These are phyloP conservation scores for Leptodermis oblonga DNA, from an alignment of 257 asterid genomes.

Conservation along the genomic window DNA sequence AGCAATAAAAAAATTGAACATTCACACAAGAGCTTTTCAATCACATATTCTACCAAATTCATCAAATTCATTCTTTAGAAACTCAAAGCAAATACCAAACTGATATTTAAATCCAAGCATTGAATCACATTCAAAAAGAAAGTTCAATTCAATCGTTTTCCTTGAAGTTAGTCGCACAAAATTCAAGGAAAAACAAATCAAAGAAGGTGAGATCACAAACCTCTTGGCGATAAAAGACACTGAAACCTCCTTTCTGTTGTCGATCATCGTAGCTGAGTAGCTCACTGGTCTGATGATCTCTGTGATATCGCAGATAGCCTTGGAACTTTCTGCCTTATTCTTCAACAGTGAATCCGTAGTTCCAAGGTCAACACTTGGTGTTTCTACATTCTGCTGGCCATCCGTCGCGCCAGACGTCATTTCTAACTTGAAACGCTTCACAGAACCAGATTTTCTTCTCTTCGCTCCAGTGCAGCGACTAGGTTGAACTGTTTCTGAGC, in stretches of 20 bases:
- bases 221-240: constrained; percentile 79
- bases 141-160: neutral
- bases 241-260: constrained; percentile 57
- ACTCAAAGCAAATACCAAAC: too few relatives aligned
- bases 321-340: constrained; percentile 41
- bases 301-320: constrained; percentile 47
- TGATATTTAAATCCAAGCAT: neutral
- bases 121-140: neutral
- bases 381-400: constrained; percentile 31
- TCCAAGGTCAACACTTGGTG: constrained; percentile 28
- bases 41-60: neutral
- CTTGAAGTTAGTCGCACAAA: constrained; percentile 7
- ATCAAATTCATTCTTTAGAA: neutral
- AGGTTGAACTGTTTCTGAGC: constrained; percentile 31
- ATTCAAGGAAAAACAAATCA: constrained; percentile 4
- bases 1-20: neutral
- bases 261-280: constrained; percentile 45
- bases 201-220: constrained; percentile 40
- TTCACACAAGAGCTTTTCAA: neutral
- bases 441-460: constrained; percentile 87
- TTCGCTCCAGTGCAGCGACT: constrained; percentile 78
- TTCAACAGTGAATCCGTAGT: constrained; percentile 26
- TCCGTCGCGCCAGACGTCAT: constrained; percentile 27
- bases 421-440: constrained; percentile 77
- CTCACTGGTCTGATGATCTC: constrained; percentile 74